These are phyloP conservation scores for Eucalyptus leucophloia DNA, from an alignment of 345 rosid genomes.

Conservation along the genomic window DNA sequence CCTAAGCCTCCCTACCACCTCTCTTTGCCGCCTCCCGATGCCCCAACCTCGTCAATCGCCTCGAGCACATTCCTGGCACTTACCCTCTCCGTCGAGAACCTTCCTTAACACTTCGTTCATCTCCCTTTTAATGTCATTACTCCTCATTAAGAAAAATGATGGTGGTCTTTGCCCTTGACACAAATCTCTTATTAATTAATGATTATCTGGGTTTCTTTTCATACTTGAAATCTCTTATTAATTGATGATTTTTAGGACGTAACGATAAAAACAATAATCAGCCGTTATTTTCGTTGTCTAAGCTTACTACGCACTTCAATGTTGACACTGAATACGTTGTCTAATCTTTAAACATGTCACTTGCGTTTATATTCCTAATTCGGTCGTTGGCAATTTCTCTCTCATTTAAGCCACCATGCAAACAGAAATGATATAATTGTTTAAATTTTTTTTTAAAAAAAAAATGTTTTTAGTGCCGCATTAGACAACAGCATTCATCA, in stretches of 20 bases:
- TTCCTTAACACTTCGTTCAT: neutral
- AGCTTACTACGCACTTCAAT: neutral
- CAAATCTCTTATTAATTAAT: neutral
- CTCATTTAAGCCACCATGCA: neutral
- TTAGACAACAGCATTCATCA: neutral
- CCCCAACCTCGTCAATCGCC: neutral
- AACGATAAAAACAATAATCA: neutral
- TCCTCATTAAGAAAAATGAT: neutral
- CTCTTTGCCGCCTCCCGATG: neutral
- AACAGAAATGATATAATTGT: neutral
- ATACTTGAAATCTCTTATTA: too few relatives aligned
- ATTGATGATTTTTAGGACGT: neutral
- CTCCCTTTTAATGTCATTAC: neutral
- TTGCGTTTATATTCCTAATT: neutral
- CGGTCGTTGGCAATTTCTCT: neutral
- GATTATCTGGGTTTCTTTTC: neutral
- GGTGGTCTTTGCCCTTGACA: neutral
- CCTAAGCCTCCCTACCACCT: too few relatives aligned
- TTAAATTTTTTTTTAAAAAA: too few relatives aligned
- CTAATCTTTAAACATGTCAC: neutral
- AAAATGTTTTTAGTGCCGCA: neutral
- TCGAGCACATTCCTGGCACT: neutral
- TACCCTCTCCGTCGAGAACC: neutral
- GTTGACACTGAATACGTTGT: neutral
- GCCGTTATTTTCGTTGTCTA: neutral